Percentiles rank a stretch among this genome's conserved stretches.
Conservation (phyloP, 1,284 basidiomycete genomes). For the Malassezia nana region DNA sequence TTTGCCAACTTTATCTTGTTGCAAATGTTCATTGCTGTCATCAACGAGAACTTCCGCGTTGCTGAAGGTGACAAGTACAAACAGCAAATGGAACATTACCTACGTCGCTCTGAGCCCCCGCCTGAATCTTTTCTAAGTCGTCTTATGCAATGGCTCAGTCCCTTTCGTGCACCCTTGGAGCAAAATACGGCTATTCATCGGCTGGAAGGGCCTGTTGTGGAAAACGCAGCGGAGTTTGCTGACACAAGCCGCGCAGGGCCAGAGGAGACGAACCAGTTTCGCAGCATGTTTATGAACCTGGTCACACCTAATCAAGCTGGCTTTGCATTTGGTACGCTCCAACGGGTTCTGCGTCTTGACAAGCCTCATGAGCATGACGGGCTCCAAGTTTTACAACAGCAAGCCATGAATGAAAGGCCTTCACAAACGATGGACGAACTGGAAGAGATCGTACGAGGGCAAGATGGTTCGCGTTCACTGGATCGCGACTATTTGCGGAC, state of each 20-base stretch:
- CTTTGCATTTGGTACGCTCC: slow-evolving; percentile 21
- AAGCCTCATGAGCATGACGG: slow-evolving; percentile 59
- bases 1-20: slow-evolving; percentile 92
- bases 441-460: slow-evolving; percentile 14
- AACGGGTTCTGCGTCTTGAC: slow-evolving; percentile 50
- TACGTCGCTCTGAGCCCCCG: slow-evolving; percentile 49
- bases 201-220: slow-evolving; percentile 23
- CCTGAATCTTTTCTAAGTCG: slow-evolving; percentile 38
- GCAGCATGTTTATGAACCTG: slow-evolving; percentile 16
- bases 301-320: slow-evolving; percentile 16
- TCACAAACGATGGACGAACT: slow-evolving; percentile 15
- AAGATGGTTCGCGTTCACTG: slow-evolving; percentile 43
- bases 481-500: slow-evolving; percentile 58
- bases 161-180: slow-evolving; percentile 65
- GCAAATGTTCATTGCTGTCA: slow-evolving; percentile 96
- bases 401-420: slow-evolving; percentile 9
- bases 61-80: slow-evolving; percentile 82
- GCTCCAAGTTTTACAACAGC: slow-evolving; percentile 50
- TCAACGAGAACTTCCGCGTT: slow-evolving; percentile 91
- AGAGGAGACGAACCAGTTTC: slow-evolving; percentile 15
- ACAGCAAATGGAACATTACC: slow-evolving; percentile 62
- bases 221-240: slow-evolving; percentile 3
- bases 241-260: slow-evolving; percentile 1
- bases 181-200: slow-evolving; percentile 17
- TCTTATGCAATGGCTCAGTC: slow-evolving; percentile 64